Percentiles rank a stretch among this genome's conserved stretches.
Conservation (phyloP, 768 basidiomycete genomes). For the Hypholoma fasciculare region DNA sequence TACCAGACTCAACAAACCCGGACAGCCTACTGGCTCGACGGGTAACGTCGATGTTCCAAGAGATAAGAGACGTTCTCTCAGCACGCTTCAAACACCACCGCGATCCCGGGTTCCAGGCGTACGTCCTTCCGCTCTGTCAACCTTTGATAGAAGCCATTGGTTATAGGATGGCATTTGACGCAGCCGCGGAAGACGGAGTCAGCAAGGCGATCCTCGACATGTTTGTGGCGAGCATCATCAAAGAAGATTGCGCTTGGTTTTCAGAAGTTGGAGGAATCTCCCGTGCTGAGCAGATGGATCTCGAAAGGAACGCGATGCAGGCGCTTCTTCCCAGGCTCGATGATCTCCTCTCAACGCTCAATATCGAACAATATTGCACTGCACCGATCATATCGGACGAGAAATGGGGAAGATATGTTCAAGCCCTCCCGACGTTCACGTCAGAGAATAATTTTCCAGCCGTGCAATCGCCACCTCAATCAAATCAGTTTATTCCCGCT, state of each 20-base stretch:
- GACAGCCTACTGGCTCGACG: conserved; percentile 20
- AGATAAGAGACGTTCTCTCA: conserved; percentile 18
- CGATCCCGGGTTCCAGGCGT: conserved; percentile 28
- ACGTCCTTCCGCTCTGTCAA: conserved; percentile 42
- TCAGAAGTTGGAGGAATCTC: conserved; percentile 30
- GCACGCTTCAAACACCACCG: conserved; percentile 25
- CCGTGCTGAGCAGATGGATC: conserved; percentile 26
- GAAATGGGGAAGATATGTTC: conserved; percentile 17
- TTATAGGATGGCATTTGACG: conserved; percentile 45
- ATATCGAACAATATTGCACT: conserved; percentile 14
- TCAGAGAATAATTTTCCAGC: neutral
- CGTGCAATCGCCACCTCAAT: too few species aligned
- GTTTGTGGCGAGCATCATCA: conserved; percentile 34
- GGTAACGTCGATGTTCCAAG: conserved; percentile 16
- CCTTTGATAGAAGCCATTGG: conserved; percentile 42
- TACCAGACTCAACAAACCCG: conserved; percentile 19
- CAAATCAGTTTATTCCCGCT: neutral
- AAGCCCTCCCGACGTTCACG: conserved; percentile 5
- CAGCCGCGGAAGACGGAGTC: conserved; percentile 29
- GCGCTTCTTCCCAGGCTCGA: conserved; percentile 26
- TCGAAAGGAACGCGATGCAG: conserved; percentile 31
- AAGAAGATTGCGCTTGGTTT: conserved; percentile 41
- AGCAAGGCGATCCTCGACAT: conserved; percentile 32
- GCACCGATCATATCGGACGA: conserved; percentile 25
- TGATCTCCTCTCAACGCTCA: conserved; percentile 9